Evolutionary conservation across 192 early-diverging fungal genomes (phyloP).

Genomic region (Dissophora globulifera): DNA sequence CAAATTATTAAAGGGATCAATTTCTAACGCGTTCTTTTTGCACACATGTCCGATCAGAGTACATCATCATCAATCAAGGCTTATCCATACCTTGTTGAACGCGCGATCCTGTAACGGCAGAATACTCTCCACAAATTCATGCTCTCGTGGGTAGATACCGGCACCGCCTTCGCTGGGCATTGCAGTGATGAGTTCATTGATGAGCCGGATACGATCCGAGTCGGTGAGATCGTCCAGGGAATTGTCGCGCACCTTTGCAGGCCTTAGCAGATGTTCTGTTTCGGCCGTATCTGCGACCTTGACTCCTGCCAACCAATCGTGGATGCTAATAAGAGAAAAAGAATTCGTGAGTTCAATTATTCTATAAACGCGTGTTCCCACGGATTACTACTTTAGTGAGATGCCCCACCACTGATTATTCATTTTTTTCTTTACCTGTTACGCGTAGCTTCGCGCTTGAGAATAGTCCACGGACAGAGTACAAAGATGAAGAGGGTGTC

Average conservation of each 20-base stretch:
- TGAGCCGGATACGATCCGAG: conserved; percentile 68
- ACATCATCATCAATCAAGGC: too few species aligned
- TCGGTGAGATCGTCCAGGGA: conserved; percentile 51
- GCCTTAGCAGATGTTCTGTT: conserved; percentile 17
- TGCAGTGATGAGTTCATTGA: conserved; percentile 71
- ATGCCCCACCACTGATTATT: too few species aligned
- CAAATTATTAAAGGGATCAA: too few species aligned
- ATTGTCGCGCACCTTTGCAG: conserved; percentile 22
- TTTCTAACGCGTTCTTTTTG: too few species aligned
- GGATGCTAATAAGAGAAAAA: conserved; percentile 54
- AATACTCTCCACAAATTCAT: conserved; percentile 72
- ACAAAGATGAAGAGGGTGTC: conserved; percentile 74
- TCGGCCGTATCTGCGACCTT: conserved; percentile 53
- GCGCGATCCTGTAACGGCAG: conserved; percentile 82
- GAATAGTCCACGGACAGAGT: conserved; percentile 64
- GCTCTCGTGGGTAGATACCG: conserved; percentile 60
- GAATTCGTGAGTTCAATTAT: neutral
- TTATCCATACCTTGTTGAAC: conserved; percentile 74
- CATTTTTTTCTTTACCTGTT: too few species aligned
- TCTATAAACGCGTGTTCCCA: too few species aligned
- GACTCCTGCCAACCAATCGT: conserved; percentile 81
- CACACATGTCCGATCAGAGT: too few species aligned
- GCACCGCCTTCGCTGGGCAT: conserved; percentile 69
- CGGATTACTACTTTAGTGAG: too few species aligned
- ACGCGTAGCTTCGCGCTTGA: conserved; percentile 58